Evolutionary conservation across 352 stramenopile species (phyloP).

Genomic region (Globisporangium splendens): DNA sequence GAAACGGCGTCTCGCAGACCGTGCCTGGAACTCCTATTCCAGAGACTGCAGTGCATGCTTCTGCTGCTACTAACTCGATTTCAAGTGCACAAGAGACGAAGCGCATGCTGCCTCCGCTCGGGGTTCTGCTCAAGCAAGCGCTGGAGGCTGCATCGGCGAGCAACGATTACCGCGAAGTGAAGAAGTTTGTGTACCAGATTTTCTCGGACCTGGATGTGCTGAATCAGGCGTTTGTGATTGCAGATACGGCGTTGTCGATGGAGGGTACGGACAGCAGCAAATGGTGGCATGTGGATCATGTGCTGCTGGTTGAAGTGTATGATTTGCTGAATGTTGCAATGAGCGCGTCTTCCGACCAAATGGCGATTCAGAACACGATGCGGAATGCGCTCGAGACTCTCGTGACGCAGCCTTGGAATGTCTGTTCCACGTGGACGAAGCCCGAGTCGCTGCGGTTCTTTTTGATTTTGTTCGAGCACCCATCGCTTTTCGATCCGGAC

Average conservation of each 20-base stretch:
- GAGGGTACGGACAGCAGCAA: constrained; percentile 13
- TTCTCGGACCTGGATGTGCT: constrained; percentile 63
- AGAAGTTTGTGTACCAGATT: constrained; percentile 61
- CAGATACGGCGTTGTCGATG: not conserved
- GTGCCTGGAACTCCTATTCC: not conserved
- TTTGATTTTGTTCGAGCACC: constrained; percentile 70
- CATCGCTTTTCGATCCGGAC: constrained; percentile 72
- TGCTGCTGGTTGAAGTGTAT: constrained; percentile 42
- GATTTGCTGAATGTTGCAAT: constrained; percentile 38
- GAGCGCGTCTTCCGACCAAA: constrained; percentile 24
- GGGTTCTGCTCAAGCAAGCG: constrained; percentile 35
- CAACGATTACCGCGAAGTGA: constrained; percentile 48
- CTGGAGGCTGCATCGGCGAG: constrained; percentile 34
- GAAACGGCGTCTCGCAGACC: not conserved
- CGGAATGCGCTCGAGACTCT: constrained; percentile 63
- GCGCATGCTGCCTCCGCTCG: constrained; percentile 20
- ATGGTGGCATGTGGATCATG: constrained; percentile 55
- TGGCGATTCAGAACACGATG: constrained; percentile 67
- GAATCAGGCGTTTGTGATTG: constrained; percentile 43
- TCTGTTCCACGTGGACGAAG: constrained; percentile 64
- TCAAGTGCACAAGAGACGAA: constrained; percentile 1
- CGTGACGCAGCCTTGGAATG: constrained; percentile 71
- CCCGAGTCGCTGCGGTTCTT: constrained; percentile 52
- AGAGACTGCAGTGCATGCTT: not conserved
- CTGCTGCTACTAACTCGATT: no score